Evolutionary conservation across 768 basidiomycete species (phyloP).

Genomic region (Hirschioporus abietinus): DNA sequence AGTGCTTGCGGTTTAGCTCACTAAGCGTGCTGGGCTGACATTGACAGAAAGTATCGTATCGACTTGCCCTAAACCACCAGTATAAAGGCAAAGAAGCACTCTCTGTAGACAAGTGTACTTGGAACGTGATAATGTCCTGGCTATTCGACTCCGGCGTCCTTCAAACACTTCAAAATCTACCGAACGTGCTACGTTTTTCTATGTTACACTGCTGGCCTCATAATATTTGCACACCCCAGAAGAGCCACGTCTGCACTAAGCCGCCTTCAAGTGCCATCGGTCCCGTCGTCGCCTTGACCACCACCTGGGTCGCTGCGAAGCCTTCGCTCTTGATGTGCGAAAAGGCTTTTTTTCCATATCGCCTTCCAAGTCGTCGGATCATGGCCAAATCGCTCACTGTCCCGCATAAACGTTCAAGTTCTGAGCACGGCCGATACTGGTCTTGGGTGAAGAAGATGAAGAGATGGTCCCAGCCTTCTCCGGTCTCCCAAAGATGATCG

Average conservation of each 20-base stretch:
- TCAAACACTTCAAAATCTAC: too few relatives aligned
- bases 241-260: neutral
- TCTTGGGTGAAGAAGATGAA: neutral
- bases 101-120: too few relatives aligned
- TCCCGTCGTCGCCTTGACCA: conserved; percentile 16
- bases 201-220: neutral
- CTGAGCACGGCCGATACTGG: too few relatives aligned
- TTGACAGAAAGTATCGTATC: too few relatives aligned
- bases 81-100: too few relatives aligned
- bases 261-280: neutral
- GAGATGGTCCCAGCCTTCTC: conserved; percentile 20
- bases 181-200: neutral
- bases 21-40: too few relatives aligned
- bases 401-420: neutral
- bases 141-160: too few relatives aligned
- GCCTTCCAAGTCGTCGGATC: conserved; percentile 24
- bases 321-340: conserved; percentile 18
- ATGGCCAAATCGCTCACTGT: conserved; percentile 25
- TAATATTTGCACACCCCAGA: neutral
- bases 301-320: conserved; percentile 16
- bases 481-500: conserved; percentile 28
- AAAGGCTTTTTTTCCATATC: conserved; percentile 26
- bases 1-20: too few relatives aligned
- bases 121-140: too few relatives aligned
- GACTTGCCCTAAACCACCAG: too few relatives aligned